Conservation (phyloP, 257 asterid genomes). For the Solanum sejunctum region DNA sequence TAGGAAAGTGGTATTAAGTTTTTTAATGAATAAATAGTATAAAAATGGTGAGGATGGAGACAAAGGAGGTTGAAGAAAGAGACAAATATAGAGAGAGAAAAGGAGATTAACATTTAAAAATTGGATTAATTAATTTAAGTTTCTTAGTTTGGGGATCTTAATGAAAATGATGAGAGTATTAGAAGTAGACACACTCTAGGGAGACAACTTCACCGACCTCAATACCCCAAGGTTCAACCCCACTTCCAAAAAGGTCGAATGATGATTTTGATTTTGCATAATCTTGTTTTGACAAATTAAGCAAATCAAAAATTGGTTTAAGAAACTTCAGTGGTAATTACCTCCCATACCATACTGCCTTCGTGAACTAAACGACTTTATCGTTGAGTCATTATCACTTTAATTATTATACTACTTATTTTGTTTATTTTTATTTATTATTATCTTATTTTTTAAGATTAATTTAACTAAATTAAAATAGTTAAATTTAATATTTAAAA, state of each 20-base stretch:
- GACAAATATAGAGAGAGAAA: not conserved
- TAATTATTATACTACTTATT: too few species aligned
- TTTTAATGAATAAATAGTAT: not conserved
- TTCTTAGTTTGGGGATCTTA: not conserved
- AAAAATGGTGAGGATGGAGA: not conserved
- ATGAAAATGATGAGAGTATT: not conserved
- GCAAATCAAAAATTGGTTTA: not conserved
- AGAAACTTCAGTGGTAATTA: not conserved
- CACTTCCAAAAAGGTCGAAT: not conserved
- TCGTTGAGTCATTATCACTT: not conserved
- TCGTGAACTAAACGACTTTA: accelerated
- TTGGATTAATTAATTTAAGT: not conserved
- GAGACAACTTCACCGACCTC: not conserved
- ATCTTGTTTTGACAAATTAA: not conserved
- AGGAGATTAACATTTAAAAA: not conserved
- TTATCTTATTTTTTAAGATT: too few species aligned
- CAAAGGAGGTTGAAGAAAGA: not conserved
- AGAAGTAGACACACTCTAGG: not conserved
- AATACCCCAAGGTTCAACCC: not conserved
- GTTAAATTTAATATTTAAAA: too few species aligned
- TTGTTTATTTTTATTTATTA: too few species aligned
- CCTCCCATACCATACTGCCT: not conserved
- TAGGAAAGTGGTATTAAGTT: not conserved
- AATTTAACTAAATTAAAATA: too few species aligned
- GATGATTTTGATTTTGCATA: not conserved